Evolutionary conservation across 2,329 filamentous ascomycete genomes (phyloP), one percentile per base, ranked within the genome.

Genomic region (Paraphaeosphaeria sporulosa): DNA sequence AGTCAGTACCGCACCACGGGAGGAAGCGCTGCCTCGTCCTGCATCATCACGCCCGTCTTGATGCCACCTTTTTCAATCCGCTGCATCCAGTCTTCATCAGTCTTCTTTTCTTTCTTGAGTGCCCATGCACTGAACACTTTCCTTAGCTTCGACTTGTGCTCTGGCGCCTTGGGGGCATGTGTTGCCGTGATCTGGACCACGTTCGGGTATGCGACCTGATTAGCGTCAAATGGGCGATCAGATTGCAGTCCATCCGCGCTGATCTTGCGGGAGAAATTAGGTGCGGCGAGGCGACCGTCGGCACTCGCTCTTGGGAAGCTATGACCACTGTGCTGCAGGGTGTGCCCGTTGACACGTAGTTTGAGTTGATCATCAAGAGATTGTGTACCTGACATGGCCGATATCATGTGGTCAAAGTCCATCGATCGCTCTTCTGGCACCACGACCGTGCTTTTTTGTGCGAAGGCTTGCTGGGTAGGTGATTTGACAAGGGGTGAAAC

Each of bases 51-150:
- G 17, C 80, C 79, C 40, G 73, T 73, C 52, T 74, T 78, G n/a
- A 80, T 70, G 2, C 79, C 79, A 19, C 77, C 68, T 59, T 76
- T 77, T 51, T 79, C 76, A 23, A 81, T 65, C 58, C 75, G 72
- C 17, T 80, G 75, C 79, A 80, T 80, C 78, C 79, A 80, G 48
- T 75, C 73, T n/a, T n/a, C 34, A 15, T 25, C 49, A 13, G 21
- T 13, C 17, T 73, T 73, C 62, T 74, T 78, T 51, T 75, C 78
- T 60, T 76, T 76, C 58, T 75, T 78, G 6, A 65, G 57, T 67
- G 74, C 73, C 75, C 75, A 76, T 4, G 70, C 70, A 27, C 66
- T 74, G 32, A 78, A 69, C 3, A 76, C 73, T 55, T 72, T 76
- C 62, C 69, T 76, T 36, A 78, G 51, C n/a, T 69, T 70, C 15